phyloP scores from a whole-genome alignment of 768 basidiomycete genomes.

The Boletus rufocinnamomeus region DNA sequence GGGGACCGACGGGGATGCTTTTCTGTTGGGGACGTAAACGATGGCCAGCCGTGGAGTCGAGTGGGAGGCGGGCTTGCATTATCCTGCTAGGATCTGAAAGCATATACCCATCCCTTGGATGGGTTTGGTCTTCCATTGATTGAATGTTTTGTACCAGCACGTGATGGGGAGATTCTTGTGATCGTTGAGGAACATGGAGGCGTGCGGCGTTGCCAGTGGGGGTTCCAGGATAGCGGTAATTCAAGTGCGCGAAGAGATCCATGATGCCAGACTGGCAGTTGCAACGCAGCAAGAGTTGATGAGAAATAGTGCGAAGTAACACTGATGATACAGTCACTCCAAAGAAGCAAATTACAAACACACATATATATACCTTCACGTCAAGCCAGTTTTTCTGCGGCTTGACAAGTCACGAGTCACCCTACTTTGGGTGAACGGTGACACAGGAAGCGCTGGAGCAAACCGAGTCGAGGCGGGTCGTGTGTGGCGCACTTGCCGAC shows the following conservation, averaged over 20 bases:
- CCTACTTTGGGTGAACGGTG: slow-evolving; percentile 2
- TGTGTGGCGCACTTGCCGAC: slow-evolving; percentile 11
- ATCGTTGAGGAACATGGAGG: slow-evolving; percentile 6
- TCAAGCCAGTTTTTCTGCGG: neutral
- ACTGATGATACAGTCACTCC: neutral
- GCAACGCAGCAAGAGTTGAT: neutral
- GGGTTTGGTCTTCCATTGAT: neutral
- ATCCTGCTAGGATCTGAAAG: neutral
- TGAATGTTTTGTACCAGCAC: neutral
- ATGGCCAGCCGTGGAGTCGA: neutral
- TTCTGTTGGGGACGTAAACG: neutral
- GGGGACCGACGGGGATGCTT: neutral
- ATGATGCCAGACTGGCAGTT: slow-evolving; percentile 3
- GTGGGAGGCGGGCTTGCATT: neutral
- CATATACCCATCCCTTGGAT: neutral
- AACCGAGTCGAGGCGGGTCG: neutral
- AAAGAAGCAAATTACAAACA: neutral
- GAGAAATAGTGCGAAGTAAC: neutral
- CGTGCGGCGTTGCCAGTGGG: neutral
- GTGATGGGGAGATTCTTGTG: neutral
- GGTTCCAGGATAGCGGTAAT: slow-evolving; percentile 18
- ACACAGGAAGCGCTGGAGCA: neutral
- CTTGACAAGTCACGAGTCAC: neutral
- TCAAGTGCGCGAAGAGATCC: slow-evolving; percentile 18
- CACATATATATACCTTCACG: slow-evolving; percentile 24